Base-by-base conservation (phyloP, 2,329 filamentous ascomycete species). In the Aspergillus sp. region DNA sequence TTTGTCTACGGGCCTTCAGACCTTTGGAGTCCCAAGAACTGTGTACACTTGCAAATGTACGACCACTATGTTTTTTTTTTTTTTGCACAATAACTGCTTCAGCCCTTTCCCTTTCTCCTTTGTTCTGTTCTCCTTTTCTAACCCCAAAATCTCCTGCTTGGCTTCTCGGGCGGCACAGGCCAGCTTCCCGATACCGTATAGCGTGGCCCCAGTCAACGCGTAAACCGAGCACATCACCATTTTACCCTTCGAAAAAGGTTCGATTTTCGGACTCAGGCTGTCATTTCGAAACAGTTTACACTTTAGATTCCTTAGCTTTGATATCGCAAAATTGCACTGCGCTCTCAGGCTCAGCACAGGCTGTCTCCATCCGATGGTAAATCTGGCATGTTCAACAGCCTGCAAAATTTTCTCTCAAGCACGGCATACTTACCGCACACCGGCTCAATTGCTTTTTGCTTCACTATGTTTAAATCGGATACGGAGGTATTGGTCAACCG, bases 121-220 rank as follows among this genome's bases (percentile, higher is more conserved):
- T 17, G 34, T 56, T 51, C 51, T 38, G 56, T 30, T 30, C 58
- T 61, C 62, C 54, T 61, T 58, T 59, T 57, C 18, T 43, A 34
- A 43, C 50, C 57, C 26, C 39, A 20, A 20, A 42, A 12, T 17
- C 9, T n/a, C 20, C 44, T 12, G 44, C 44, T 24, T 18, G 20
- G 22, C 43, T 30, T 32, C 57, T 59, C 58, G 45, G 34, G 34
- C 34, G 36, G 43, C 42, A 45, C 34, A 48, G 52, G 15, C 52
- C 53, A 42, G 47, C 41, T 57, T 38, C 54, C 56, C 26, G 17
- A 60, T 51, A 13, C 15, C 52, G 55, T 62, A 57, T 58, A 61
- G 54, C 36, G 55, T 56, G 57, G 52, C 56, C 49, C 61, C 59
- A 45, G 57, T 42, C 57, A 62, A 59, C 63, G 63, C 53, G 56